Evolutionary conservation across 1,284 basidiomycete species (phyloP).

Genomic region (Trichosporon sp.): DNA sequence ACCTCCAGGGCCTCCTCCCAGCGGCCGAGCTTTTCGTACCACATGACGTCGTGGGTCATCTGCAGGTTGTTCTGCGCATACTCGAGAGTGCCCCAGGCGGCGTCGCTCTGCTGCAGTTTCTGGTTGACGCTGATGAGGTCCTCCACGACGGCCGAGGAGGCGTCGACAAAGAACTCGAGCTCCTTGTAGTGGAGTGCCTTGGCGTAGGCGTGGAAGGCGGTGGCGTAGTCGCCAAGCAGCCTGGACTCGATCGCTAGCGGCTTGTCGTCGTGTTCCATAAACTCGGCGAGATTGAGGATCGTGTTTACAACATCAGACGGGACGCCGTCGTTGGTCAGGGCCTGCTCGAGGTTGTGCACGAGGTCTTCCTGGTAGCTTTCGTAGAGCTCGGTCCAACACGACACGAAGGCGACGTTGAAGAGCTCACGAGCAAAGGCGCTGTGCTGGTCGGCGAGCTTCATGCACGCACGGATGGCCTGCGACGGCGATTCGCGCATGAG

Average conservation of each 20-base stretch:
- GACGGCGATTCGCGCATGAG: slow-evolving; percentile 98
- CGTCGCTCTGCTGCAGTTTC: slow-evolving; percentile 92
- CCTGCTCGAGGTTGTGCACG: slow-evolving; percentile 81
- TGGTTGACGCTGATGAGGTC: slow-evolving; percentile 97
- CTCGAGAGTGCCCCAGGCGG: slow-evolving; percentile 88
- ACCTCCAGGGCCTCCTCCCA: slow-evolving; percentile 92
- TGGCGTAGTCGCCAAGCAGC: slow-evolving; percentile 85
- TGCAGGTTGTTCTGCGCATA: slow-evolving; percentile 64
- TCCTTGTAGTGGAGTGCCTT: slow-evolving; percentile 99
- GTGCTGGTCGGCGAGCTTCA: slow-evolving; percentile 88
- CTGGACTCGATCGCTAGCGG: slow-evolving; percentile 89
- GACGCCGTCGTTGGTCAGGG: slow-evolving; percentile 73
- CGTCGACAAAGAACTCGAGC: slow-evolving; percentile 89
- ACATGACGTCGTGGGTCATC: slow-evolving; percentile 56
- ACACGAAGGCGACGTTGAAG: slow-evolving; percentile 97
- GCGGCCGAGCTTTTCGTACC: slow-evolving; percentile 94
- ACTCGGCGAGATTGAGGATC: slow-evolving; percentile 93
- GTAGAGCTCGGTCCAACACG: slow-evolving; percentile 94
- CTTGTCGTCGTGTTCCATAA: slow-evolving; percentile 99
- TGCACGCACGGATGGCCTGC: slow-evolving; percentile 92
- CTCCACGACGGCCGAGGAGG: slow-evolving; percentile 70
- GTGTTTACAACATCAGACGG: slow-evolving; percentile 92
- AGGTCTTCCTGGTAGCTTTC: slow-evolving; percentile 97
- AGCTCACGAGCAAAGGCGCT: slow-evolving; percentile 87
- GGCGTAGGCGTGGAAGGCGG: slow-evolving; percentile 91